Evolutionary conservation across 2,329 filamentous ascomycete species (phyloP).

Genomic region (Scedosporium dehoogii): DNA sequence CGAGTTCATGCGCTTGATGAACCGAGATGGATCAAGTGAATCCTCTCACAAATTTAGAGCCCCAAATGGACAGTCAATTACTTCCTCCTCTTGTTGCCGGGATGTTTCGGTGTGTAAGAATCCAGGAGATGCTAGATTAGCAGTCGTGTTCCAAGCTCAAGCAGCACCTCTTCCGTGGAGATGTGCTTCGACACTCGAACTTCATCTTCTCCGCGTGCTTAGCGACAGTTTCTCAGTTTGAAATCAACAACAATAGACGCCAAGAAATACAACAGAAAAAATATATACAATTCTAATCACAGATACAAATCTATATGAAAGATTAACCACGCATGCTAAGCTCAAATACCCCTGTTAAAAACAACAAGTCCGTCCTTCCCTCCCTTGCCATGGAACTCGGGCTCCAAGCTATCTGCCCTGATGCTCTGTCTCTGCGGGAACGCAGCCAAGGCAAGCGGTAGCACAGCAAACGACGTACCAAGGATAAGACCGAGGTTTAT

Average conservation of each 20-base stretch:
- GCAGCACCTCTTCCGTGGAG: no score
- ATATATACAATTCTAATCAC: background rate
- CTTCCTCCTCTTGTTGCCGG: no score
- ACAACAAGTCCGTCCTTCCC: conserved; percentile 78
- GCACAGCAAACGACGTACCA: conserved; percentile 73
- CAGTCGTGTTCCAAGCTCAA: no score
- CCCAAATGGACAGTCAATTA: no score
- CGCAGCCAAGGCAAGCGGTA: conserved; percentile 80
- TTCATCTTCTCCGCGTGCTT: background rate
- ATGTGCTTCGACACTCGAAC: no score
- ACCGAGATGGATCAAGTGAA: no score
- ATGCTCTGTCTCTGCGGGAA: conserved; percentile 90
- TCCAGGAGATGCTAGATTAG: no score
- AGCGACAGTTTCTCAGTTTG: background rate
- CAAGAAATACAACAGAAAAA: background rate
- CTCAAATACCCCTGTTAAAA: conserved; percentile 87
- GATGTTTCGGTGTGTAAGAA: no score
- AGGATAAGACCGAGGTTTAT: conserved; percentile 84
- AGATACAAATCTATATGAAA: background rate
- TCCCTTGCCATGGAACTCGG: conserved; percentile 75
- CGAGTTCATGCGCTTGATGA: no score
- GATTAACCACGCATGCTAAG: background rate
- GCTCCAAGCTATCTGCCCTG: conserved; percentile 63
- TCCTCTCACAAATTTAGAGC: no score
- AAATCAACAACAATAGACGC: no score